Evolutionary conservation across 2,329 filamentous ascomycete species (phyloP).

Genomic region (Gaeumannomyces tritici): DNA sequence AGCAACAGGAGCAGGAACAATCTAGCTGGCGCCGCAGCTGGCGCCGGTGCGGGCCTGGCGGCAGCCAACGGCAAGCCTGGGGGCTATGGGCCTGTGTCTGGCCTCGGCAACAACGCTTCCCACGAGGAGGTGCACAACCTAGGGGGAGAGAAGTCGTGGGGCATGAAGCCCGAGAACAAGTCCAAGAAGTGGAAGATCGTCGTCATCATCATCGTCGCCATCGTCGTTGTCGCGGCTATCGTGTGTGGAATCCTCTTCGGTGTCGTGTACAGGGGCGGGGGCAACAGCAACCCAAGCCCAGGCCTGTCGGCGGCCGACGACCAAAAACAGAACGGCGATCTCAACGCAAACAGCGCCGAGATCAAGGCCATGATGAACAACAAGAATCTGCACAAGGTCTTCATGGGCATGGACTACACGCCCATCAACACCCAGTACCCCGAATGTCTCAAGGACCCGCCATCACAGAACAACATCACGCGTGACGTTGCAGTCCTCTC

Average conservation of each 20-base stretch:
- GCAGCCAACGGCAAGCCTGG: conserved; percentile 20
- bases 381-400: conserved; percentile 76
- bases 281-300: conserved; percentile 28
- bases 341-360: conserved; percentile 64
- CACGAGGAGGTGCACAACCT: conserved; percentile 25
- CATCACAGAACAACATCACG: conserved; percentile 90
- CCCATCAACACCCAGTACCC: conserved; percentile 87
- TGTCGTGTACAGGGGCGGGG: conserved; percentile 47
- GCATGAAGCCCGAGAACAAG: conserved; percentile 54
- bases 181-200: conserved; percentile 62
- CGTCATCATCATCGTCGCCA: conserved; percentile 51
- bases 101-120: conserved; percentile 13
- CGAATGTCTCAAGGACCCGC: conserved; percentile 64
- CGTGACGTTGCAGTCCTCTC: conserved; percentile 83
- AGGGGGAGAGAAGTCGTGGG: conserved; percentile 10
- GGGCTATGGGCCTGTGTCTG: conserved; percentile 46
- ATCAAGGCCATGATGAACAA: conserved; percentile 74
- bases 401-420: conserved; percentile 92
- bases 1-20: conserved; percentile 25
- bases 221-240: conserved; percentile 62
- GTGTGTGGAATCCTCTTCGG: conserved; percentile 67
- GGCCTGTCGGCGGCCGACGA: conserved; percentile 51
- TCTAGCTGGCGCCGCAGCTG: conserved; percentile 23
- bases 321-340: conserved; percentile 53
- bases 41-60: conserved; percentile 21